Percentiles rank a stretch among this genome's conserved stretches.
Evolutionary conservation across 129 eudicot genomes (phyloP).

Genomic region (Centrapalus pauciflorus): DNA sequence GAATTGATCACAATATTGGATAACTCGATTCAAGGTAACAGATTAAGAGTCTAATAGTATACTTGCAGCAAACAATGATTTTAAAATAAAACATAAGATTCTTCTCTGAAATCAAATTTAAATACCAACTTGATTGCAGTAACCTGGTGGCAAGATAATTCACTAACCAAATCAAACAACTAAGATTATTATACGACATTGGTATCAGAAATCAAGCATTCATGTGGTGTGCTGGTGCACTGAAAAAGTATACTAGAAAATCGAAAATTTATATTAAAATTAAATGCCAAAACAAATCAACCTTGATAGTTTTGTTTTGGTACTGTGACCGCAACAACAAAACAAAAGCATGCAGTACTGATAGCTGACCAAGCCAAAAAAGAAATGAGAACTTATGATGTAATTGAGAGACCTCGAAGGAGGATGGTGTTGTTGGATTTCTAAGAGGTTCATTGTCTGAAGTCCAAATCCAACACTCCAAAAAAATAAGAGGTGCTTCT

Average conservation of each 20-base stretch:
- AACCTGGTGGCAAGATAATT: not conserved
- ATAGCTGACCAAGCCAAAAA: no score
- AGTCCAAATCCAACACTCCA: no score
- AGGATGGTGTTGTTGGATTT: no score
- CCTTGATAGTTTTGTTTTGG: not conserved
- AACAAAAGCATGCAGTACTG: not conserved
- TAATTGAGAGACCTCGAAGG: no score
- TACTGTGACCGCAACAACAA: not conserved
- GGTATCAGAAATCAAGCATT: not conserved
- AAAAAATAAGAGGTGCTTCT: no score
- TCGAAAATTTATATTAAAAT: not conserved
- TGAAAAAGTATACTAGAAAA: not conserved
- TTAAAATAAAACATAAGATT: not conserved
- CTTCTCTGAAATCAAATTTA: not conserved
- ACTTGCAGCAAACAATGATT: not conserved
- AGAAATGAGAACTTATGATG: no score
- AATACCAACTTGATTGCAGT: not conserved
- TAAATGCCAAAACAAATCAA: not conserved
- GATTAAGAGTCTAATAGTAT: conserved; percentile 9
- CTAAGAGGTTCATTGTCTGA: no score
- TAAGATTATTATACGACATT: not conserved
- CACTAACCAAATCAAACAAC: not conserved
- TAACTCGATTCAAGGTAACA: not conserved
- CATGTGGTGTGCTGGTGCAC: not conserved
- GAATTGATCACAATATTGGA: not conserved